Conservation (phyloP, 192 early-diverging fungal species). For the Podila clonocystis region DNA sequence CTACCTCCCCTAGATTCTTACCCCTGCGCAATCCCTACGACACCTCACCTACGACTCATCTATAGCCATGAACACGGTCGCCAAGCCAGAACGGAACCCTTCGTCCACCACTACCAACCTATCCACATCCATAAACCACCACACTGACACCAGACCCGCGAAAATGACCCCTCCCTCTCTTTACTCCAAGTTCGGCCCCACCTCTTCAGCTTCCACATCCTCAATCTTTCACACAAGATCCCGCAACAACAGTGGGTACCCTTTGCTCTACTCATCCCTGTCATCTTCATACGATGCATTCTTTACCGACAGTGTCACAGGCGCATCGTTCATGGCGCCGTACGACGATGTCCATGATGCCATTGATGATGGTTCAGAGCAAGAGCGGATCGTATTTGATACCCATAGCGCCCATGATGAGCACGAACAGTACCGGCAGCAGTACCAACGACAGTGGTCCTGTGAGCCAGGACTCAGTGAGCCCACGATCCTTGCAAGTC, state of each 20-base stretch:
- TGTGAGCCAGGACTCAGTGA: constrained; percentile 8
- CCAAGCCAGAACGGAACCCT: background rate
- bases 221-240: background rate
- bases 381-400: background rate
- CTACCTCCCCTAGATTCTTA: background rate
- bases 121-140: background rate
- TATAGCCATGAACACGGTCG: constrained; percentile 1
- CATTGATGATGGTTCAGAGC: background rate
- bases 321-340: background rate
- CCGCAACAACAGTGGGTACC: background rate
- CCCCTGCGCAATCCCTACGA: background rate
- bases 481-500: constrained; percentile 7
- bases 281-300: constrained; percentile 41
- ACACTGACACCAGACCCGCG: background rate
- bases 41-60: background rate
- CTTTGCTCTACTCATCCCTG: background rate
- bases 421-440: constrained; percentile 15
- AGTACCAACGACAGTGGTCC: constrained; percentile 4
- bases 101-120: background rate
- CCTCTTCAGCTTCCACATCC: background rate
- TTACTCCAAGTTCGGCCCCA: background rate
- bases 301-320: constrained; percentile 17
- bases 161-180: constrained; percentile 2
- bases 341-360: background rate
- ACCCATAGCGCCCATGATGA: background rate